Evolutionary conservation across 495 filamentous ascomycete species (phyloP), one percentile per base, ranked within the genome.

Genomic region (Hyaloscypha finlandica): DNA sequence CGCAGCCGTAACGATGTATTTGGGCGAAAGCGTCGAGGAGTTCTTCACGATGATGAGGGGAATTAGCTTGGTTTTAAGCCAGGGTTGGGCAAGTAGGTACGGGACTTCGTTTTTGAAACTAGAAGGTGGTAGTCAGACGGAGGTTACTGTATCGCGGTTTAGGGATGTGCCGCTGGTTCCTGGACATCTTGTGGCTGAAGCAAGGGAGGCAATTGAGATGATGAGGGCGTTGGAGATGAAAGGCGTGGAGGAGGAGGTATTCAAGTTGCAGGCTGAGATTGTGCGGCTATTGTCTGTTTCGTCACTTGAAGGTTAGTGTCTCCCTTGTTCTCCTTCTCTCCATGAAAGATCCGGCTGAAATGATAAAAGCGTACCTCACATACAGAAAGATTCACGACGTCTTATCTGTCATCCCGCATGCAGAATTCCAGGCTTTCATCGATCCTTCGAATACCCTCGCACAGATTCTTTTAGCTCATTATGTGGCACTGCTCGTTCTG

Each of bases 41-140:
- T 63, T 63, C 48, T 35, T 63, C 25, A 52, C 22, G n/a, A 22
- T 63, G 22, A 22, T 63, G n/a, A 11, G 60, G 3, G 60, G 60
- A 6, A 48, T 48, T 4, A 19, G 11, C 16, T 12, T 48, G 4
- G 16, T 48, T 19, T 19, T 11, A 48, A 0, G 4, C 4, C 42
- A 48, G 16, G 16, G 16, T 16, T 48, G 42, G 42, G 42, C 16
- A 19, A 19, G 16, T 4, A 48, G 16, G 16, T 48, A 48, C 16
- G 42, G 42, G 4, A 48, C 42, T 12, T 48, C 9, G 42, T 19
- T 48, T 48, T 6, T 48, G 4, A 16, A 14, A 11, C 42, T 48
- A 1, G 16, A 48, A 1, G 42, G 8, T 8, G 35, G 35, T 37
- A 12, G 35, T 37, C 35, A 37, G 35, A 19, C 9, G 16, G 11